Percentiles rank a stretch among this genome's conserved stretches.
Evolutionary conservation across 2,329 filamentous ascomycete species (phyloP).

Genomic region (Nectriaceae sp.): DNA sequence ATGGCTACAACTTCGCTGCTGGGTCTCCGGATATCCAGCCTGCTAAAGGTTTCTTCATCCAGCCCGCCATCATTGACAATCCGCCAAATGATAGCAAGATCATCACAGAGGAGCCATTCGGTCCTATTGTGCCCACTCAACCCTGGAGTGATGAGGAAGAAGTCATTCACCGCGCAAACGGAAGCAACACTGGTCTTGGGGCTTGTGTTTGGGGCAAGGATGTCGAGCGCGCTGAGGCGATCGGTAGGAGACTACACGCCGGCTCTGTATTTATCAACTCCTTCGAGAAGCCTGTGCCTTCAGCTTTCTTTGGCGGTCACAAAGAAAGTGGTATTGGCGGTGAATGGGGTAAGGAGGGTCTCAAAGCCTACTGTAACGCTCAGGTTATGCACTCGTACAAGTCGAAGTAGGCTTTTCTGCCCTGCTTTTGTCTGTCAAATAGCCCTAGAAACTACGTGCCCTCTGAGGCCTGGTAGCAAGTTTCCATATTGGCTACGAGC

Average conservation of each 20-base stretch:
- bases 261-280: conserved; percentile 63
- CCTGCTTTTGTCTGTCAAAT: too few species aligned
- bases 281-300: conserved; percentile 48
- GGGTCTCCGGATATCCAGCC: conserved; percentile 24
- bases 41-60: conserved; percentile 55
- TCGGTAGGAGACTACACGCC: conserved; percentile 56
- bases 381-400: too few species aligned
- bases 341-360: conserved; percentile 42
- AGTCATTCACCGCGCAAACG: conserved; percentile 58
- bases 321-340: conserved; percentile 46
- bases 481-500: too few species aligned
- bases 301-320: conserved; percentile 44
- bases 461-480: too few species aligned
- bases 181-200: conserved; percentile 54
- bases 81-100: conserved; percentile 58
- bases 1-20: conserved; percentile 43
- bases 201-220: conserved; percentile 60
- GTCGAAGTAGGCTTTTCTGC: too few species aligned
- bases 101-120: conserved; percentile 56
- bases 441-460: too few species aligned
- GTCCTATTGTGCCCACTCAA: conserved; percentile 63
- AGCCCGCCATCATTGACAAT: conserved; percentile 60
- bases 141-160: conserved; percentile 63
- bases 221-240: conserved; percentile 47
- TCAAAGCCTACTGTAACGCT: conserved; percentile 35